Base-by-base conservation (phyloP, 2,329 filamentous ascomycete species). In the Colletotrichum euphorbiae region DNA sequence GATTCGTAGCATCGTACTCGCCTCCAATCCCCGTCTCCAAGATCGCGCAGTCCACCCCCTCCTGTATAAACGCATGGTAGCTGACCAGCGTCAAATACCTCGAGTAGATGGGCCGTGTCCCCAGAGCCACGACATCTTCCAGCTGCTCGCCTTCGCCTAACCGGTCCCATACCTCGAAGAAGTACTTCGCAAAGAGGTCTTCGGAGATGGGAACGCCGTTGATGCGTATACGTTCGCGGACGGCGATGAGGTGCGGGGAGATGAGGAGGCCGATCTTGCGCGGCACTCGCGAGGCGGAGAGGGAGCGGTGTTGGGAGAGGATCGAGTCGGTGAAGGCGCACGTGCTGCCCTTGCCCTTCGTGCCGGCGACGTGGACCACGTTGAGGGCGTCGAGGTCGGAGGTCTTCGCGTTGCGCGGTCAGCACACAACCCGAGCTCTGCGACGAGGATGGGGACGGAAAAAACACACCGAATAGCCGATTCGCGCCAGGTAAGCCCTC, bases 1-100 rank as follows among this genome's bases (percentile, higher is more conserved):
- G 87, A 75, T 98, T 98, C 9, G 96, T 99, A 31, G 92, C 91
- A 75, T 98, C 95, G 74, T 94, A 94, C 80, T 97, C 93, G 55
- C 94, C 96, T 15, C 96, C 96, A 71, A 98, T 97, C 0, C 96
- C 96, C 74, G 93, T 97, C 80, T 99, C 96, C 38, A 98, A 86
- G 9, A 98, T 89, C 0, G 93, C 94, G 17, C 89, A 89, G 70
- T 90, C 85, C 0, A 98, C 90, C 1, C 91, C 90, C 76, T 96
- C 91, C 54, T 84, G 79, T 28, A 97, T 75, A 73, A 97, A 99
- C 2, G 90, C 86, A 74, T 97, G 94, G 74, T 97, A 88, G 1
- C 94, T 94, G 81, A 98, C 87, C 42, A 99, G 84, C 0, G 95
- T 98, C 75, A 99, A 78, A 76, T 93, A 98, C 31, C 95, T 91